Conservation (phyloP, 306 rosid genomes). For the Sechiopsis laciniata region DNA sequence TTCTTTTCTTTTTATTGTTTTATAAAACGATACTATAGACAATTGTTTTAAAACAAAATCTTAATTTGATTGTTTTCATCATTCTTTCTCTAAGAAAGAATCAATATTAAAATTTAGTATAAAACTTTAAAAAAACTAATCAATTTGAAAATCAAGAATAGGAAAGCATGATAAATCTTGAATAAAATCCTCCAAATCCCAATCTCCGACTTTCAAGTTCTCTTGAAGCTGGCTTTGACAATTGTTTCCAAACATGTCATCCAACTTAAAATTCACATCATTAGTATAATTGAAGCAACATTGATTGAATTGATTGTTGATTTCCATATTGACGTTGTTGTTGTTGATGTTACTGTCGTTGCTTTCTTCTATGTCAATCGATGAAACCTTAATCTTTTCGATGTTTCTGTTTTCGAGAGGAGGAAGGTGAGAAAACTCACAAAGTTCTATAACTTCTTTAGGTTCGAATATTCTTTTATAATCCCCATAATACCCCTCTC, state of each 20-base stretch:
- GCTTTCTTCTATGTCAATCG: slow-evolving; percentile 36
- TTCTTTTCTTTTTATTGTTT: background rate
- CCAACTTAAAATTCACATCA: slow-evolving; percentile 33
- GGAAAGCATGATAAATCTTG: slow-evolving; percentile 66
- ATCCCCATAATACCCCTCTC: slow-evolving; percentile 2
- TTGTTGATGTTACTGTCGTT: background rate
- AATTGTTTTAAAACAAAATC: background rate
- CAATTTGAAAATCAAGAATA: slow-evolving; percentile 62
- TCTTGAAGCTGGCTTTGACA: slow-evolving; percentile 39
- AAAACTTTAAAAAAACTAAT: slow-evolving; percentile 2
- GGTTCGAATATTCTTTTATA: background rate
- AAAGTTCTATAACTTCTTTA: background rate
- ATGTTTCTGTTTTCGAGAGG: slow-evolving; percentile 44
- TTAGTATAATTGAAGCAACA: slow-evolving; percentile 48
- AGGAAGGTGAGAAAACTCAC: slow-evolving; percentile 34
- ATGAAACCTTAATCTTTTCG: slow-evolving; percentile 33
- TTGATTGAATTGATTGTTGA: slow-evolving; percentile 43
- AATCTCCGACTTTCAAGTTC: slow-evolving; percentile 62
- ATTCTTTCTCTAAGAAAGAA: background rate
- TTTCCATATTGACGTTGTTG: background rate
- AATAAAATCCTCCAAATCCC: slow-evolving; percentile 88
- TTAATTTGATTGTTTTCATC: background rate
- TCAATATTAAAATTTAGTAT: background rate
- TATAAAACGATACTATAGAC: background rate
- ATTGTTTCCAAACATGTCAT: slow-evolving; percentile 42